Base-by-base conservation (phyloP, 768 basidiomycete genomes). In the Pleurotus ostreatus region DNA sequence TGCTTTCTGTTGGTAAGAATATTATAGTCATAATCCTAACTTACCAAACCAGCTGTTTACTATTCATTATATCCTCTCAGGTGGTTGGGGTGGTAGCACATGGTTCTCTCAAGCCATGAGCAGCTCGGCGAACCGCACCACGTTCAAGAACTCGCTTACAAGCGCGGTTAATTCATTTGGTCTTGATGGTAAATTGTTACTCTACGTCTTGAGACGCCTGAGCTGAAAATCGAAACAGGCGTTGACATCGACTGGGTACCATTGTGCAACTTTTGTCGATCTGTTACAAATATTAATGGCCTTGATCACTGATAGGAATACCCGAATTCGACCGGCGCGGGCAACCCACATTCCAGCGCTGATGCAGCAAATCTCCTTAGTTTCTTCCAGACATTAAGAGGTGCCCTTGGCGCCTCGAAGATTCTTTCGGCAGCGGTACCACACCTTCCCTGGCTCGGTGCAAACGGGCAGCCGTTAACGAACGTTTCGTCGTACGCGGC, bases 361-460 rank as follows among this genome's bases (percentile, higher is more conserved):
- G 89, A 92, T 64, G 71, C 86, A 1, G 81, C 78, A 9, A 89
- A 91, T 65, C 75, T 85, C 43, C 72, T 91, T 44, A 67, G 69
- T 20, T 79, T 90, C 67, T 71, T 91, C 57, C 75, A 79, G 58
- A 69, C 75, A 5, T 74, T 93, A 4, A 77, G 89, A 48, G 63
- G 67, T 26, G 71, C 80, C 2, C 69, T 92, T 5, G 87, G 78
- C 2, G 61, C 74, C 0, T 77, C 76, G 38, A 86, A 84, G 62
- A 78, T 88, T 55, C 82, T 91, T 58, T 83, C 85, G 11, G 79
- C 85, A 3, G 87, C 88, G 37, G 85, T 86, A 9, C 76, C 87
- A 23, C 83, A 86, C 56, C 75, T 81, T 56, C 85, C 89, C 0
- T 92, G 86, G 77, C 71, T 83, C 1, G 88, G 81, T 1, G 62